Conservation (phyloP, 805 yeast genomes). For the Nakazawaea molendinolei region DNA sequence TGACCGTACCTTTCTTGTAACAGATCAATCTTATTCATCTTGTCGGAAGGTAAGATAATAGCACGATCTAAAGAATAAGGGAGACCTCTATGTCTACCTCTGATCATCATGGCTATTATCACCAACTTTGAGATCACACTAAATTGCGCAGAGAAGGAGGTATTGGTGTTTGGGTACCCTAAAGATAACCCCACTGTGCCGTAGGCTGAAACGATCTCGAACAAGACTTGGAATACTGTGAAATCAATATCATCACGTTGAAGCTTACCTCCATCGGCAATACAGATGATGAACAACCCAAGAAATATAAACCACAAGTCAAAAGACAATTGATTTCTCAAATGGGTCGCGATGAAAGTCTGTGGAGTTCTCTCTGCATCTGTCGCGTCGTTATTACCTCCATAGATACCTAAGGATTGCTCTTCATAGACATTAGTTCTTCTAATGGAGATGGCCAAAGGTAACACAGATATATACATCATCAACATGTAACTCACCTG, state of each 20-base stretch:
- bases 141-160: constrained; percentile 73
- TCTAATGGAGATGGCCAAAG: constrained; percentile 92
- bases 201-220: constrained; percentile 90
- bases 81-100: constrained; percentile 95
- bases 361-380: constrained; percentile 34
- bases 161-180: constrained; percentile 64
- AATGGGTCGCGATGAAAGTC: constrained; percentile 77
- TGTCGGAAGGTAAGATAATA: constrained; percentile 72
- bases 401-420: constrained; percentile 88
- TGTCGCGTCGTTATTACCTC: constrained; percentile 29
- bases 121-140: constrained; percentile 72
- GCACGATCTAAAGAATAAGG: constrained; percentile 95
- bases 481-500: constrained; percentile 90
- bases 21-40: constrained; percentile 54
- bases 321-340: constrained; percentile 85
- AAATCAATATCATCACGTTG: constrained; percentile 39
- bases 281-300: constrained; percentile 80
- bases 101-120: constrained; percentile 80
- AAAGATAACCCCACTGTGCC: constrained; percentile 93
- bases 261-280: constrained; percentile 71
- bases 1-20: constrained; percentile 33
- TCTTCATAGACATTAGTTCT: constrained; percentile 98
- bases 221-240: constrained; percentile 64
- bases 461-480: constrained; percentile 98
- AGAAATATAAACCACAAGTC: constrained; percentile 91